These are phyloP conservation scores for Pythium utonaiense DNA, from an alignment of 352 stramenopile genomes.

Conservation along the genomic window DNA sequence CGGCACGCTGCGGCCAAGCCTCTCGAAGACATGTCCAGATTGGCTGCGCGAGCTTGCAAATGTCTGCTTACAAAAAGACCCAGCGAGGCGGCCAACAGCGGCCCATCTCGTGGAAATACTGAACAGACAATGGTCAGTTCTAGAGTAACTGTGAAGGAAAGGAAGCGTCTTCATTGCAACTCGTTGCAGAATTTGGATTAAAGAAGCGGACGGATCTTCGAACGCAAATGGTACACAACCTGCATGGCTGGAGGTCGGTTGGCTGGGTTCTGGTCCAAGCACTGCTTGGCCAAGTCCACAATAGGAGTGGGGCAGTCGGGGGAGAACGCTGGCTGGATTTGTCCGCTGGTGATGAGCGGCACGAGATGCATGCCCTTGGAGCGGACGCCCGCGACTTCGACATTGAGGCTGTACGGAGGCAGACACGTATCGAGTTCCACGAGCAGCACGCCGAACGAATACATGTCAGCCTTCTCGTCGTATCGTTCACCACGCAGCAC, in stretches of 20 bases:
- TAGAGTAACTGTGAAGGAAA: too few relatives aligned
- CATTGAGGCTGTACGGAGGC: constrained; percentile 24
- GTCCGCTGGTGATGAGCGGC: constrained; percentile 27
- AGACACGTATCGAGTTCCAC: constrained; percentile 26
- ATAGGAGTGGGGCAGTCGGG: constrained; percentile 26
- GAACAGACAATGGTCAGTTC: constrained; percentile 1
- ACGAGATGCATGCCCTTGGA: constrained; percentile 27
- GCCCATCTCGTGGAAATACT: constrained; percentile 1
- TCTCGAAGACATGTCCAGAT: constrained; percentile 10
- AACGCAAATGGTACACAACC: constrained; percentile 20
- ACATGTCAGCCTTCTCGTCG: constrained; percentile 53
- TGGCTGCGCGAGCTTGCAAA: constrained; percentile 10
- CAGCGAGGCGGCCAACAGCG: not conserved
- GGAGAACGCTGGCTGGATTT: constrained; percentile 31
- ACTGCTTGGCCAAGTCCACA: constrained; percentile 28
- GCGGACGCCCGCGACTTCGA: not conserved
- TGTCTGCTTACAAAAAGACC: not conserved
- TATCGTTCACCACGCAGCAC: constrained; percentile 24
- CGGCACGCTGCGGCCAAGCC: constrained; percentile 8
- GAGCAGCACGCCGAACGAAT: constrained; percentile 83
- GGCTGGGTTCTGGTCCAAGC: constrained; percentile 28
- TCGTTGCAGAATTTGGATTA: constrained; percentile 1
- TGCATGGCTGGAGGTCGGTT: constrained; percentile 28
- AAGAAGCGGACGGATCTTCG: constrained; percentile 17
- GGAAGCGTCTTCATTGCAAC: too few relatives aligned